phyloP scores from a whole-genome alignment of 306 rosid species.

The Myrica gale region DNA sequence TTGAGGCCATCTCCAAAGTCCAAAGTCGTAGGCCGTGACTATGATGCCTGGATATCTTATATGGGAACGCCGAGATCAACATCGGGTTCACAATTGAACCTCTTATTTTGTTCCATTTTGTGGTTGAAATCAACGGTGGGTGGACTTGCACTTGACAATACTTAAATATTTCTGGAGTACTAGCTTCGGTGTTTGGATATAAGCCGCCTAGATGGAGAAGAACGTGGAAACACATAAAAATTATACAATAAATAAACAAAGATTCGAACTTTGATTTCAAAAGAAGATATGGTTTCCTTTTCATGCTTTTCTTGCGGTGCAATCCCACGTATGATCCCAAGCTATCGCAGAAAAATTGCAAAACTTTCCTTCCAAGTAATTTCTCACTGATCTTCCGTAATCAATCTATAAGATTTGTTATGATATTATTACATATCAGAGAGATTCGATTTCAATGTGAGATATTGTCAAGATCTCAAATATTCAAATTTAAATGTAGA shows the following conservation, averaged over 20 bases:
- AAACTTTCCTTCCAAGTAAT: background rate
- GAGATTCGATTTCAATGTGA: too few species aligned
- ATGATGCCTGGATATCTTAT: background rate
- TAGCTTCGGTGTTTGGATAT: too few species aligned
- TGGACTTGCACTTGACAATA: background rate
- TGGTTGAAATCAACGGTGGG: background rate
- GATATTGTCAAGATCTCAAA: too few species aligned
- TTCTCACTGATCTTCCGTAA: background rate
- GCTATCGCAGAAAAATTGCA: background rate
- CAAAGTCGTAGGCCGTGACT: background rate
- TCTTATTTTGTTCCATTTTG: background rate
- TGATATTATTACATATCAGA: too few species aligned
- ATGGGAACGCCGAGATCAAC: background rate
- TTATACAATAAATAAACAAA: too few species aligned
- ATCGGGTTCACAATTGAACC: background rate
- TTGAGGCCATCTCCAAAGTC: too few species aligned
- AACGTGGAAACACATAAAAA: too few species aligned
- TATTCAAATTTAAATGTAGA: too few species aligned
- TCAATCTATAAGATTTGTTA: background rate
- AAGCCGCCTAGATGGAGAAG: too few species aligned
- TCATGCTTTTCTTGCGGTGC: slow-evolving; percentile 1
- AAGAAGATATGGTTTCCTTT: background rate
- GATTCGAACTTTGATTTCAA: too few species aligned
- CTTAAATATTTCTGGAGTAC: too few species aligned
- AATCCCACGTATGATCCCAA: background rate